These are phyloP conservation scores for Colletotrichum liriopes DNA, from an alignment of 2,329 filamentous ascomycete species.

Conservation along the genomic window DNA sequence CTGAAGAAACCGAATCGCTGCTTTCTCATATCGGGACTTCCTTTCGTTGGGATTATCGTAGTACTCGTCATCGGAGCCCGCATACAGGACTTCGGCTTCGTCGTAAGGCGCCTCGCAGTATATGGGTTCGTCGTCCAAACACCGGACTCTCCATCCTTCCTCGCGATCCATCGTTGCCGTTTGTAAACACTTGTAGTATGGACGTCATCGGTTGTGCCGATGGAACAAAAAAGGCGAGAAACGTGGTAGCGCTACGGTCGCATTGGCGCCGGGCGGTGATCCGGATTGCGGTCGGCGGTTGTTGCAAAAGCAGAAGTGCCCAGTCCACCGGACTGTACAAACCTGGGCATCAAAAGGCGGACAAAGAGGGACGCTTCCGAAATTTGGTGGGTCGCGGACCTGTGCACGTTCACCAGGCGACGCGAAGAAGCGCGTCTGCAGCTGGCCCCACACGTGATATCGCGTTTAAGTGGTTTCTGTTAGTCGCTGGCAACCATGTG, in stretches of 20 bases:
- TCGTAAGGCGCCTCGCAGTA: constrained; percentile 62
- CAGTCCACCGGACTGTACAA: constrained; percentile 4
- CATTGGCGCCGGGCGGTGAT: constrained; percentile 32
- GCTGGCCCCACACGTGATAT: constrained; percentile 18
- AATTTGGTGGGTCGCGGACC: constrained; percentile 16
- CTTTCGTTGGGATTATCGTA: constrained; percentile 63
- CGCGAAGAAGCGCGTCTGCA: constrained; percentile 35
- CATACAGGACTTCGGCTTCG: constrained; percentile 65
- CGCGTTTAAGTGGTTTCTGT: constrained; percentile 39
- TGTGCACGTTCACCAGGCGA: constrained; percentile 43
- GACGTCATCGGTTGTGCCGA: not conserved
- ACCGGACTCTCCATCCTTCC: constrained; percentile 30
- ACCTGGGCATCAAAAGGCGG: constrained; percentile 17
- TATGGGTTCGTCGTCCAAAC: constrained; percentile 52
- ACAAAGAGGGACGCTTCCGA: constrained; percentile 21
- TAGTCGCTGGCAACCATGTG: not conserved
- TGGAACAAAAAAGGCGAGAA: not conserved
- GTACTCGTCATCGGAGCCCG: constrained; percentile 72
- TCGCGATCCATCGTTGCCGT: constrained; percentile 20
- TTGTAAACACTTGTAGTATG: not conserved
- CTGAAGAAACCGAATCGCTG: constrained; percentile 71
- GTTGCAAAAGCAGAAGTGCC: constrained; percentile 21
- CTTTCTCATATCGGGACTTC: constrained; percentile 70
- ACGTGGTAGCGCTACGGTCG: constrained; percentile 19
- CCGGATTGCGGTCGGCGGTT: constrained; percentile 17